Evolutionary conservation across 2,329 filamentous ascomycete genomes (phyloP).

Genomic region (Aureobasidium leucospermi): DNA sequence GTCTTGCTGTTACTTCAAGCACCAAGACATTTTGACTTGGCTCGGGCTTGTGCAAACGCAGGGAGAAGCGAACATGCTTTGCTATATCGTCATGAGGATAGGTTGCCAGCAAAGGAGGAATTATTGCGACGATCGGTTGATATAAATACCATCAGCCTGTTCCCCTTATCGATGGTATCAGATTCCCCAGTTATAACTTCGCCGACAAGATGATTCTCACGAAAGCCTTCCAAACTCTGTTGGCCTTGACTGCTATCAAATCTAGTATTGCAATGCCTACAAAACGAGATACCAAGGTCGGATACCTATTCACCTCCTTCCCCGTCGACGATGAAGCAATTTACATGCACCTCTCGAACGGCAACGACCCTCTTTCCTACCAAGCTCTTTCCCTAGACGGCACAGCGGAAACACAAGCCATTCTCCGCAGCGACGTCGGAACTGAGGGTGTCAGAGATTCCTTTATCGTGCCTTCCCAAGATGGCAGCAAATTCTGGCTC

Average conservation of each 20-base stretch:
- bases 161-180: not conserved
- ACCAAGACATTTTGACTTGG: not conserved
- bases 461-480: constrained; percentile 2
- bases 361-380: not conserved
- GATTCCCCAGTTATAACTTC: not conserved
- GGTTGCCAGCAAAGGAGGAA: not conserved
- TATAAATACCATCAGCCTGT: constrained; percentile 5
- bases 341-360: not conserved
- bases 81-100: not conserved
- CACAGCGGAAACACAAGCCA: not conserved
- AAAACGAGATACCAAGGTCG: not conserved
- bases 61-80: not conserved
- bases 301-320: not conserved
- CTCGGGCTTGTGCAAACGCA: not conserved
- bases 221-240: not conserved
- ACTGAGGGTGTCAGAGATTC: not conserved
- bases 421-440: not conserved
- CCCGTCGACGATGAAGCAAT: not conserved
- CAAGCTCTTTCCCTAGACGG: constrained; percentile 1
- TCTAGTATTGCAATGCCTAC: not conserved
- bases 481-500: not conserved
- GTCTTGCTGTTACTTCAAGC: not conserved
- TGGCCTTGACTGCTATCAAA: not conserved
- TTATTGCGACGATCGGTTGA: not conserved
- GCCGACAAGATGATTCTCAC: not conserved